Evolutionary conservation across 116 monocot species (phyloP).

Genomic region (Iris pallida): DNA sequence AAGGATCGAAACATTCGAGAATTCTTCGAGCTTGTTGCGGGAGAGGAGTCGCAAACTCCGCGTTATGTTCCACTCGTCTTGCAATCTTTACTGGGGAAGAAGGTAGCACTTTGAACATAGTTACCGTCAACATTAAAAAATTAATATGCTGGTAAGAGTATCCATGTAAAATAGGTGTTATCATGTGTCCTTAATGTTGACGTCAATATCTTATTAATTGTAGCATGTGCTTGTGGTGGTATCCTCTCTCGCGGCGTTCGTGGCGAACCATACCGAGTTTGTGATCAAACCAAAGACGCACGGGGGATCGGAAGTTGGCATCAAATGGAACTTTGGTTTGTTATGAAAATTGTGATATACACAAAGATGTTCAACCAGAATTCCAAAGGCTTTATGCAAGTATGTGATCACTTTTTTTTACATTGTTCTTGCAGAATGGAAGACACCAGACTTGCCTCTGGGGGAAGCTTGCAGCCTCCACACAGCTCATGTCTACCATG

Average conservation of each 20-base stretch:
- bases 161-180: too few relatives aligned
- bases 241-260: neutral
- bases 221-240: constrained; percentile 4
- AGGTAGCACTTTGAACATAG: neutral
- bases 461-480: constrained; percentile 3
- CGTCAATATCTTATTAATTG: neutral
- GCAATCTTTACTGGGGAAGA: neutral
- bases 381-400: too few relatives aligned
- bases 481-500: constrained; percentile 6
- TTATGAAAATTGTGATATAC: neutral
- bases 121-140: neutral
- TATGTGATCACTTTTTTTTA: too few relatives aligned
- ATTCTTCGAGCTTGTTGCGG: neutral
- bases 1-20: constrained; percentile 4
- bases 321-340: constrained; percentile 17
- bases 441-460: neutral
- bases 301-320: constrained; percentile 9
- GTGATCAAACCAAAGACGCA: constrained; percentile 1
- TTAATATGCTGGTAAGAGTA: too few relatives aligned
- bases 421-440: constrained; percentile 16
- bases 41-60: neutral
- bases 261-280: constrained; percentile 3
- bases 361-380: neutral
- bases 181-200: too few relatives aligned
- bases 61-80: neutral